Base-by-base conservation (phyloP, 305 asterid species). In the Rubia peregrina region DNA sequence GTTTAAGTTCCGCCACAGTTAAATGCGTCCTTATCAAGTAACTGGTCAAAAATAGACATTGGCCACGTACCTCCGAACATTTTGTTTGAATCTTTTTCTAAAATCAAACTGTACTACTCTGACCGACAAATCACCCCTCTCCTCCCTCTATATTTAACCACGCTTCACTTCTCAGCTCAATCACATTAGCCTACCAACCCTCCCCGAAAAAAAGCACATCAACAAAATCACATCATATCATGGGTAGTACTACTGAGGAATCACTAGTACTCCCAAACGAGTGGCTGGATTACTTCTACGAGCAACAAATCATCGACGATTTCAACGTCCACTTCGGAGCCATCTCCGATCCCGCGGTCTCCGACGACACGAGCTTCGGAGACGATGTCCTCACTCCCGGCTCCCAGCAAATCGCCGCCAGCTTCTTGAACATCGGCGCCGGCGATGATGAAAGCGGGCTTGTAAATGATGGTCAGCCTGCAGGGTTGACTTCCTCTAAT, bases 31-130 rank as follows among this genome's bases (percentile, higher is more conserved):
- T 61, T 4, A 57, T 70, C 73, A 40, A 17, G 48, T 13, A 41
- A 41, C 63, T 57, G 56, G 73, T 70, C 73, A 70, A 70, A 14
- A 70, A 19, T 21, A 33, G 22, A 56, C 66, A 12, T 22, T 51
- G 59, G 73, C 44, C 30, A n/a, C 68, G 51, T 68, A 16, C 38
- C 6, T 14, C 43, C 40, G 16, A 14, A 0, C 12, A 61, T 9
- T 68, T 68, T 4, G 71, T 67, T 49, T 51, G 72, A 68, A 68
- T 48, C 48, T 51, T 53, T 49, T 68, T 21, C 43, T 57, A 46
- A 56, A 21, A 69, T 56, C 73, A 69, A 69, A 69, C 56, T 56
- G 69, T 65, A 65, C 14, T 22, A 69, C 53, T 69, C 66, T 70
- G 66, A 70, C 66, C 73, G 26, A 41, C 63, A 56, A 56, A 65